Evolutionary conservation across 805 yeast genomes (phyloP).

Genomic region (Torulaspora indica): DNA sequence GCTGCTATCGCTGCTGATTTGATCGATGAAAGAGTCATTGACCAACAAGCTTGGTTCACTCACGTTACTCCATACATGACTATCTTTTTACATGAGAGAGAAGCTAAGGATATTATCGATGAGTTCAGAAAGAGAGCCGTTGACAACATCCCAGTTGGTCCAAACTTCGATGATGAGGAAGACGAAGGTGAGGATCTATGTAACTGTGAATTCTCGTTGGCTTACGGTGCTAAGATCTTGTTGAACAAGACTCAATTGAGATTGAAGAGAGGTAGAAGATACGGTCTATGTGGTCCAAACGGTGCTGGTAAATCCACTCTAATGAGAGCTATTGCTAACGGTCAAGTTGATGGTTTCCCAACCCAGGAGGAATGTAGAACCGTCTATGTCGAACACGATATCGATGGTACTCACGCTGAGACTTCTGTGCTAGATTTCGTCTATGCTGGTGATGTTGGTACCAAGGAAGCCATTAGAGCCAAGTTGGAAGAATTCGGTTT

Average conservation of each 20-base stretch:
- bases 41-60: slow-evolving; percentile 86
- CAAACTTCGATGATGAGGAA: slow-evolving; percentile 91
- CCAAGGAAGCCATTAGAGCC: slow-evolving; percentile 62
- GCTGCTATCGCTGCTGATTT: slow-evolving; percentile 98
- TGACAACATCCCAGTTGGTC: slow-evolving; percentile 97
- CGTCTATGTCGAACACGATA: slow-evolving; percentile 99
- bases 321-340: slow-evolving; percentile 96
- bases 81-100: slow-evolving; percentile 88
- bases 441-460: slow-evolving; percentile 65
- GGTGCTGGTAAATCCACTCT: slow-evolving; percentile 99
- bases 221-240: slow-evolving; percentile 99
- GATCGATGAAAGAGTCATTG: slow-evolving; percentile 95
- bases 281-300: slow-evolving; percentile 98
- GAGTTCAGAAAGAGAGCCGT: slow-evolving; percentile 93
- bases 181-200: slow-evolving; percentile 99
- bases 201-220: slow-evolving; percentile 99
- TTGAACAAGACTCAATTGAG: slow-evolving; percentile 99
- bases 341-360: slow-evolving; percentile 99
- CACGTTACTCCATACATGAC: slow-evolving; percentile 91
- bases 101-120: slow-evolving; percentile 85
- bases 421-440: slow-evolving; percentile 92
- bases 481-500: slow-evolving; percentile 88
- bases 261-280: slow-evolving; percentile 98
- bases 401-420: slow-evolving; percentile 97
- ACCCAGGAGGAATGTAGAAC: slow-evolving; percentile 98